Base-by-base conservation (phyloP, 192 early-diverging fungal species). In the Umbelopsis vinacea region DNA sequence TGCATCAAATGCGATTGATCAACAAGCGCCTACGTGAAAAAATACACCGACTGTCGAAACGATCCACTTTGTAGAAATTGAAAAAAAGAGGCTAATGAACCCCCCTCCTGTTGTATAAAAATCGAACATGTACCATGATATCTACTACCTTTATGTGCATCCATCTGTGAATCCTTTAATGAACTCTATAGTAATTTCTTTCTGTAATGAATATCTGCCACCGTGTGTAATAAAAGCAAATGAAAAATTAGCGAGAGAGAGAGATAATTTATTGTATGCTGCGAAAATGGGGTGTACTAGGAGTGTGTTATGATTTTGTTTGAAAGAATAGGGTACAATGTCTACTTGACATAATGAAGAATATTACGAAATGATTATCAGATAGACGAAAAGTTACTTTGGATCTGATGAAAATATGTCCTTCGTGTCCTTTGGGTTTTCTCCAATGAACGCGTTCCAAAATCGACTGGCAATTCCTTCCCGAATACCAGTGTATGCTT, bases 1-100 rank as follows among this genome's bases (percentile, higher is more conserved):
- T 89, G 26, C 90, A 92, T 79, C 83, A 86, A 43, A 63, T 63
- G 57, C 57, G 57, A 17, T 38, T 63, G 17, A 63, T 29, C 17
- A 63, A 63, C 29, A 63, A 63, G 26, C 57, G 57, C 0, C 57
- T 63, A 37, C 33, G 33, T 17, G 57, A 63, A 63, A 63, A 33
- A 12, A 63, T 63, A 19, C 29, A 37, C 5, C 57, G 57, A 38
- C 14, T 63, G 17, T 35, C 12, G 29, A 63, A 63, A 37, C 57
- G 57, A 19, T 63, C 57, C 7, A 11, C 57, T 19, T 37, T 12
- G 26, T 35, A 63, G 57, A 12, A 35, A 37, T 26, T 4, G 19
- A 50, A 50, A n/a, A n/a, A n/a, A n/a, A 21, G 17, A 11, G 12
- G 29, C 57, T 37, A 63, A 15, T 29, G 53, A 24, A 29, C 29